Conservation (phyloP, 1,284 basidiomycete species). For the Hemileia vastatrix region DNA sequence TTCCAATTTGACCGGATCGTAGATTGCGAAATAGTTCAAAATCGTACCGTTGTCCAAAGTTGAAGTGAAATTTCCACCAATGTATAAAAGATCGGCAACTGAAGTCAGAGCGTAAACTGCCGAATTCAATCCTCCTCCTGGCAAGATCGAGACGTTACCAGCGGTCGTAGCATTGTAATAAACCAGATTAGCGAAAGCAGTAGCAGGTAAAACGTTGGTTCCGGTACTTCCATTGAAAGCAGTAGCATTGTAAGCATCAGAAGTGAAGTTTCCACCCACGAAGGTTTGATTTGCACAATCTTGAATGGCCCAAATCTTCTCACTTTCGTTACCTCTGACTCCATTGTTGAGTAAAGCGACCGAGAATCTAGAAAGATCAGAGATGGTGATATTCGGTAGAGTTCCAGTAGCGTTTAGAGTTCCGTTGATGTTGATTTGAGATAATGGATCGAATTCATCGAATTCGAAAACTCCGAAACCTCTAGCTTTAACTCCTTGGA, state of each 20-base stretch:
- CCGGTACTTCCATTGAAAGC: conserved; percentile 18
- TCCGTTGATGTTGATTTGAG: conserved; percentile 27
- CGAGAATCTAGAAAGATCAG: conserved; percentile 29
- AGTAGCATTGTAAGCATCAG: conserved; percentile 6
- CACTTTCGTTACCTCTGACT: conserved; percentile 24
- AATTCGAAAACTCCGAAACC: conserved; percentile 37
- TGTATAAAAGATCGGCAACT: conserved; percentile 29
- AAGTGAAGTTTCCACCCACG: conserved; percentile 34
- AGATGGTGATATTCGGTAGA: conserved; percentile 27
- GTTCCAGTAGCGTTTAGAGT: conserved; percentile 25
- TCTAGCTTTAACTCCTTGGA: conserved; percentile 23
- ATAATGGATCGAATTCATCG: conserved; percentile 30
- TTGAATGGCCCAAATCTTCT: conserved; percentile 22
- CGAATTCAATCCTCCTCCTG: conserved; percentile 35
- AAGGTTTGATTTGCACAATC: conserved; percentile 30
- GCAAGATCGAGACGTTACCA: conserved; percentile 28
- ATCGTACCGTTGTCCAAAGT: conserved; percentile 26
- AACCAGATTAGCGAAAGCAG: conserved; percentile 33
- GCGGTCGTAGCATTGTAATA: conserved; percentile 25
- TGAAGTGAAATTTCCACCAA: conserved; percentile 34
- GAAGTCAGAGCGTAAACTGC: conserved; percentile 27
- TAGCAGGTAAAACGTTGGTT: background rate
- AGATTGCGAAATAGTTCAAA: conserved; percentile 30
- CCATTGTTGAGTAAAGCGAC: conserved; percentile 29
- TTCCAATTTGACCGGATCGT: conserved; percentile 27